Base-by-base conservation (phyloP, 306 rosid genomes). In the Morella rubra region DNA sequence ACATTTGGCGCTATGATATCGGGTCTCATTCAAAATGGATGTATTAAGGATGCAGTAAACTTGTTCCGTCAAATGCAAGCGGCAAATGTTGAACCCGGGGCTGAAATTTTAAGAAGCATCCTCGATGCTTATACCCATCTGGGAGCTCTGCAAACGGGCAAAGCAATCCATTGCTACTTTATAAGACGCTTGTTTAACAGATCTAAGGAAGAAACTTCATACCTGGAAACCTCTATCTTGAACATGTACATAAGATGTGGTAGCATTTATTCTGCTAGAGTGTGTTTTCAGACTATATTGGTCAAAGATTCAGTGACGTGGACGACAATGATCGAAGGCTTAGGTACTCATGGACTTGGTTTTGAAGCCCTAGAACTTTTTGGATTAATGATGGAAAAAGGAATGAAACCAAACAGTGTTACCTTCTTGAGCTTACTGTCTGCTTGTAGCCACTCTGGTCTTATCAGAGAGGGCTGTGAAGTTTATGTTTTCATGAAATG, bases 371-470 rank as follows among this genome's bases (percentile, higher is more conserved):
- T 84, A 5, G 69, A 44, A 40, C 74, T 76, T 68, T 86, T 82
- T 73, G 40, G 51, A 69, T 76, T 75, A 76, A 88, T 88, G 92
- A 62, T 76, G 24, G 69, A 73, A 27, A 75, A 84, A 59, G 20
- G 46, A 81, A 83, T 89, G 37, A 59, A 56, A 56, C 93, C 90
- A 55, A 89, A 89, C 62, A 20, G 70, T 9, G 80, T 86, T 69
- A 86, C 93, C 73, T 84, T 89, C 80, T 72, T 89, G 77, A 89
- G 90, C 84, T 83, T 89, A 62, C 62, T 89, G 0, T 86, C 85
- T 72, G 89, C 93, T 40, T 89, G 90, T 74, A 85, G 90, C 77
- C 93, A 89, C 77, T 83, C 86, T 58, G 90, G 90, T 58, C 90
- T 89, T 69, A 81, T 85, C 45, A 85, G 79, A 42, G 90, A 83